phyloP scores from a whole-genome alignment of 1,139 yeast genomes.

The Pichia sp. region DNA sequence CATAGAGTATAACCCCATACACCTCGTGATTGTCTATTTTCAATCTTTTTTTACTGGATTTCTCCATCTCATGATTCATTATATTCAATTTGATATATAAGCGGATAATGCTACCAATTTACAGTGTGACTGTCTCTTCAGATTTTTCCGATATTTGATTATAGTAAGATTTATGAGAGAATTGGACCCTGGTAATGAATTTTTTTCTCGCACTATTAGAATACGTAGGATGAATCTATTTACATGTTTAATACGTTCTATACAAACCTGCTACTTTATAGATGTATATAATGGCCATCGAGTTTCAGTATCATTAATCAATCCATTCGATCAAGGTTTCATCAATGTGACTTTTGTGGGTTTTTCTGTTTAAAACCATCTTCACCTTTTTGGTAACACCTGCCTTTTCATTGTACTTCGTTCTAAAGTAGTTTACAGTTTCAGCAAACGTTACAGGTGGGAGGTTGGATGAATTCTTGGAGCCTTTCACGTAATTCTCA shows the following conservation, averaged over 20 bases:
- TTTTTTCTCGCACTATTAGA: background rate
- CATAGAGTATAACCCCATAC: constrained; percentile 8
- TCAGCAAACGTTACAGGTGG: constrained; percentile 67
- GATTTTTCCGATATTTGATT: too few relatives aligned
- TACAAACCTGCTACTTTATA: constrained; percentile 3
- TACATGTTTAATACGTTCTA: constrained; percentile 5
- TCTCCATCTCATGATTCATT: background rate
- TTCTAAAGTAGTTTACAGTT: constrained; percentile 57
- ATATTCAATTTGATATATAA: too few relatives aligned
- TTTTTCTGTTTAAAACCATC: constrained; percentile 55
- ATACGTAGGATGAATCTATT: background rate
- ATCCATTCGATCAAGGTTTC: constrained; percentile 61
- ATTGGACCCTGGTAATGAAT: background rate
- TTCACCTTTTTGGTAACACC: constrained; percentile 62
- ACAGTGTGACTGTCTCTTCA: too few relatives aligned
- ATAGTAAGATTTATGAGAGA: background rate
- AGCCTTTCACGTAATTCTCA: constrained; percentile 58
- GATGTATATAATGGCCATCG: background rate
- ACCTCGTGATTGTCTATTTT: constrained; percentile 5
- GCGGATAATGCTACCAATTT: too few relatives aligned
- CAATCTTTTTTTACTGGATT: background rate
- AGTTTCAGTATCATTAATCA: constrained; percentile 14
- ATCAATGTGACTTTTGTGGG: constrained; percentile 55
- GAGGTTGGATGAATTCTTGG: constrained; percentile 45
- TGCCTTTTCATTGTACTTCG: constrained; percentile 48